Base-by-base conservation (phyloP, 2,329 filamentous ascomycete species). In the Alternaria conjuncta region DNA sequence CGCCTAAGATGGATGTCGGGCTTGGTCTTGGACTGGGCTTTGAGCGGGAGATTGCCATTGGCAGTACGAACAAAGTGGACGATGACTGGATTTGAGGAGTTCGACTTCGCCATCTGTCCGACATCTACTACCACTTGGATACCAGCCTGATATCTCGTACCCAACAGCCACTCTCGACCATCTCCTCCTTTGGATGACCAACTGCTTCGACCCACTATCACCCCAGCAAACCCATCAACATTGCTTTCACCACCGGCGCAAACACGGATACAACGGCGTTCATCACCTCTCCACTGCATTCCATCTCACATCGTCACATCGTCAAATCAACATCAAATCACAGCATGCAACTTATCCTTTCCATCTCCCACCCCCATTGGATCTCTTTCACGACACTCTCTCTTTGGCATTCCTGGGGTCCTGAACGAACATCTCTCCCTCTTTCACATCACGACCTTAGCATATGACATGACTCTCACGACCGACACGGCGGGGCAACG, bases 1-100 rank as follows among this genome's bases (percentile, higher is more conserved):
- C 79, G 3, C 79, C 79, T 2, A 80, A 79, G 63, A 73, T 80
- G 60, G 79, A 80, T 58, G 57, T 80, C 18, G 72, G 73, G 6
- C 58, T 72, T 11, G 70, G 71, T 6, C 55, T 78, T 7, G 75
- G 72, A 3, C 47, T 78, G 5, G 69, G 70, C 0, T 79, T 80
- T 36, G 75, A 78, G 12, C 75, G 75, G 47, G 75, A 76, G 13
- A 70, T 74, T 56, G 69, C 64, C 12, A 67, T 69, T 44, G 67
- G 66, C 2, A 61, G 54, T 4, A 57, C 56, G 20, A 62, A 61
- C 4, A 67, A 66, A 13, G 71, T 70, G 36, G 65, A 70, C 13
- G 73, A 76, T 44, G 76, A 78, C 60, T 80, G 78, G 78, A 75
- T 77, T 50, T 80, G 63, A 76, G 49, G 25, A 32, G 21, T 7